These are phyloP conservation scores for Globisporangium okanoganense DNA, from an alignment of 352 stramenopile species.

Conservation along the genomic window DNA sequence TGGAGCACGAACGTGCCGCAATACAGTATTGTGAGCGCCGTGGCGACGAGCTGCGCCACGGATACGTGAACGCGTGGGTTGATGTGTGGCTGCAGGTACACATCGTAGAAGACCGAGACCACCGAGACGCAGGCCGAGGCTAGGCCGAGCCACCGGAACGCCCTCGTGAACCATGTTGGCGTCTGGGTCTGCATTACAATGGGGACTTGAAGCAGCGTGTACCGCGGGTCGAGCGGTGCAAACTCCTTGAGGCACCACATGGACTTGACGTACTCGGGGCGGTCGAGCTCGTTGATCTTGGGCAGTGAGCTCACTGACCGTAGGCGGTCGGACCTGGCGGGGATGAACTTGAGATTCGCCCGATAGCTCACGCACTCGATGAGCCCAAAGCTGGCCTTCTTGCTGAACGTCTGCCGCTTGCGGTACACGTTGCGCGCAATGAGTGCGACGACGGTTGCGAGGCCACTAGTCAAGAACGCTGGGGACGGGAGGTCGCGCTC, in stretches of 20 bases:
- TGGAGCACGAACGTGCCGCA: constrained; percentile 2
- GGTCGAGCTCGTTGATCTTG: not conserved
- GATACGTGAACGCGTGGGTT: not conserved
- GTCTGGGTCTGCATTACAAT: not conserved
- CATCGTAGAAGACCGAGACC: not conserved
- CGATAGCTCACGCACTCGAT: constrained; percentile 16
- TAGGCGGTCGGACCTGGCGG: not conserved
- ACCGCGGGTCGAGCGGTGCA: constrained; percentile 2
- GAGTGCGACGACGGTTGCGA: constrained; percentile 12
- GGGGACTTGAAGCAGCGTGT: not conserved
- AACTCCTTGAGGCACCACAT: constrained; percentile 6
- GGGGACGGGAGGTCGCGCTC: constrained; percentile 4
- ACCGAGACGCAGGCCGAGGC: not conserved
- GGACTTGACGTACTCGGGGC: constrained; percentile 6
- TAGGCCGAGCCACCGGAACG: not conserved
- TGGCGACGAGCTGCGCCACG: not conserved
- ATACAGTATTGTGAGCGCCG: constrained; percentile 2
- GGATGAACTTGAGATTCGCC: constrained; percentile 7
- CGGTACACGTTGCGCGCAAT: constrained; percentile 15
- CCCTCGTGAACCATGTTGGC: not conserved
- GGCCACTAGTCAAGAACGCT: constrained; percentile 9
- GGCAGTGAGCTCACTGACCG: not conserved
- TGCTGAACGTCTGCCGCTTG: constrained; percentile 1
- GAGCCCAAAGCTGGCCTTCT: not conserved
- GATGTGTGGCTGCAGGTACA: not conserved